These are phyloP conservation scores for Vaccinium myrtillus DNA, from an alignment of 148 eudicot genomes.

Conservation along the genomic window DNA sequence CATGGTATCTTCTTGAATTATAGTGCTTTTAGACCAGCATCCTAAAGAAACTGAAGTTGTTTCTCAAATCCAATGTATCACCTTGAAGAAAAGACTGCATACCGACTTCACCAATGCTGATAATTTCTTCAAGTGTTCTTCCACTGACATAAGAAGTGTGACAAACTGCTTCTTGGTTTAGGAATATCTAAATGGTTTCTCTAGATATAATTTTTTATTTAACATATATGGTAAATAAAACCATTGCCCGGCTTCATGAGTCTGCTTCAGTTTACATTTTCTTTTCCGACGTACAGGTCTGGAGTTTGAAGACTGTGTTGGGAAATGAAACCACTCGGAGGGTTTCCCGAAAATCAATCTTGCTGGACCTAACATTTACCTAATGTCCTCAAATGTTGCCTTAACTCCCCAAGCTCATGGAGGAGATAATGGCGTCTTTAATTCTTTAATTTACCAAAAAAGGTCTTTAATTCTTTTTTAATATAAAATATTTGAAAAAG, in stretches of 20 bases:
- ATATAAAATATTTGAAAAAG: too few relatives aligned
- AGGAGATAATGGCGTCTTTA: too few relatives aligned
- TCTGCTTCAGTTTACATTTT: not conserved
- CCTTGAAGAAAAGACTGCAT: not conserved
- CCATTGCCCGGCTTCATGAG: constrained; percentile 8
- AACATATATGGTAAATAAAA: not conserved
- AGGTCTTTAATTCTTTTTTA: too few relatives aligned
- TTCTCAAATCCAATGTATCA: not conserved
- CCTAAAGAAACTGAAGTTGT: not conserved
- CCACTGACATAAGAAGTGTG: not conserved
- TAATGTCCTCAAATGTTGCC: too few relatives aligned
- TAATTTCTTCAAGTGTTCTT: not conserved
- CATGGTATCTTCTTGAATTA: not conserved
- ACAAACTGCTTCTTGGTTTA: not conserved
- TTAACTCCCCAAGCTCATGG: too few relatives aligned
- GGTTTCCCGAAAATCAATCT: too few relatives aligned
- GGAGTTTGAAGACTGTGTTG: not conserved
- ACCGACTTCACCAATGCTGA: not conserved
- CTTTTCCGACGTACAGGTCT: not conserved
- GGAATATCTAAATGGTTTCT: not conserved
- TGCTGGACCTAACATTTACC: too few relatives aligned
- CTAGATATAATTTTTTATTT: not conserved
- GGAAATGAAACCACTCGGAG: too few relatives aligned
- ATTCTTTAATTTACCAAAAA: too few relatives aligned
- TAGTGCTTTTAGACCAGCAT: not conserved